phyloP scores from a whole-genome alignment of 1,139 yeast species.

The Yamadazyma dendronema region DNA sequence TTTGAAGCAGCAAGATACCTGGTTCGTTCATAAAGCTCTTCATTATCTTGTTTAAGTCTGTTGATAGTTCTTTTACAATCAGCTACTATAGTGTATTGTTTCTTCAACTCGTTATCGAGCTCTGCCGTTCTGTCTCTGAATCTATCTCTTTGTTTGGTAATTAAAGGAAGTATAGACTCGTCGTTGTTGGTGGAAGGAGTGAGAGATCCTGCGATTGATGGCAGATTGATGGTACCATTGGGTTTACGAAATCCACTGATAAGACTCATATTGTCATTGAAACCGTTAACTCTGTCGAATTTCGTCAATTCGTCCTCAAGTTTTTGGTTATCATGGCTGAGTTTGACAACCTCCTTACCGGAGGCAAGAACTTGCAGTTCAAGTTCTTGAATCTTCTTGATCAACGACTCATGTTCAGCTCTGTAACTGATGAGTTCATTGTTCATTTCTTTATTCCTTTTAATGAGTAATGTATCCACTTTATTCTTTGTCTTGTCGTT shows the following conservation, averaged over 20 bases:
- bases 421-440: constrained; percentile 60
- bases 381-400: constrained; percentile 36
- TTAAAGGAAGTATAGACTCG: constrained; percentile 67
- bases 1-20: constrained; percentile 57
- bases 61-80: constrained; percentile 67
- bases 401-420: constrained; percentile 46
- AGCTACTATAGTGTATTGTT: constrained; percentile 49
- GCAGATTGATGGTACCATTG: constrained; percentile 23
- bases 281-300: constrained; percentile 43
- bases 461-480: constrained; percentile 51
- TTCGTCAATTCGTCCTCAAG: constrained; percentile 69
- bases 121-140: constrained; percentile 79
- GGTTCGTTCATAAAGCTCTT: constrained; percentile 76
- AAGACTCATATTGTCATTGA: constrained; percentile 67
- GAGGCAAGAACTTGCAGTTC: constrained; percentile 38
- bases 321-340: constrained; percentile 49
- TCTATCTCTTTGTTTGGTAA: constrained; percentile 92
- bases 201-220: neutral
- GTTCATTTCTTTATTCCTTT: constrained; percentile 59
- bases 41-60: constrained; percentile 68
- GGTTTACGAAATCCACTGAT: constrained; percentile 57
- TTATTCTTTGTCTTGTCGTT: constrained; percentile 18
- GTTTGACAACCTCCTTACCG: constrained; percentile 30
- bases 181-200: constrained; percentile 13
- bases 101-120: constrained; percentile 76